Evolutionary conservation across 768 basidiomycete genomes (phyloP).

Genomic region (Lactarius pseudohatsudake): DNA sequence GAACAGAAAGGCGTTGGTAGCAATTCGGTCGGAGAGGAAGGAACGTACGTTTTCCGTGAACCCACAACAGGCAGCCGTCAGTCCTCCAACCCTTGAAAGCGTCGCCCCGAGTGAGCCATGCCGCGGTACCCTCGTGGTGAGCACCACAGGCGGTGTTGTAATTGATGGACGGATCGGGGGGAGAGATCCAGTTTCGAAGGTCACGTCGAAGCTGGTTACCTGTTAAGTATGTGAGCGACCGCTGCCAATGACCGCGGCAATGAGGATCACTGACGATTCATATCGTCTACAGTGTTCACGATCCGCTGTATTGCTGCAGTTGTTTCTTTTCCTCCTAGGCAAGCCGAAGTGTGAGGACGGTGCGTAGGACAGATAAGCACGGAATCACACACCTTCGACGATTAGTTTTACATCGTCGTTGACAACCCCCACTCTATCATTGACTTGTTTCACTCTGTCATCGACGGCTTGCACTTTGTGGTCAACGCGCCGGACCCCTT

Average conservation of each 20-base stretch:
- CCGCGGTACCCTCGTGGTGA: not conserved
- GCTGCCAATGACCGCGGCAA: not conserved
- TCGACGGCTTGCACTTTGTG: not conserved
- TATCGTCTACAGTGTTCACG: not conserved
- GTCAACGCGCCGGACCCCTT: too few relatives aligned
- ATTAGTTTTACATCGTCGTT: not conserved
- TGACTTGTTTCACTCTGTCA: too few relatives aligned
- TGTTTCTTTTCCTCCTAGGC: not conserved
- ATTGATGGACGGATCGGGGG: conserved; percentile 9
- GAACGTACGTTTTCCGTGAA: too few relatives aligned
- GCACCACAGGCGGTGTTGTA: not conserved
- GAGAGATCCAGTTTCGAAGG: not conserved
- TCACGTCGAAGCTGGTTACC: not conserved
- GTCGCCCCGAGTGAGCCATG: not conserved
- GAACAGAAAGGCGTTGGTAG: too few relatives aligned
- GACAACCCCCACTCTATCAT: not conserved
- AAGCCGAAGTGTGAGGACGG: not conserved
- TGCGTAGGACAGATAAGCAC: not conserved
- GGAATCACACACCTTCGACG: not conserved
- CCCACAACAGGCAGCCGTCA: too few relatives aligned
- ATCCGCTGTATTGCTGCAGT: not conserved
- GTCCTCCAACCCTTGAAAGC: too few relatives aligned
- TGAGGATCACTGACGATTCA: not conserved
- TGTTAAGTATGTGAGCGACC: not conserved
- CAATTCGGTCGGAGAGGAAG: too few relatives aligned